A percentile compares a stretch with the other conserved stretches of the same genome.
These are phyloP conservation scores for Podosphaera fusca DNA, from an alignment of 2,329 filamentous ascomycete species.

Conservation along the genomic window DNA sequence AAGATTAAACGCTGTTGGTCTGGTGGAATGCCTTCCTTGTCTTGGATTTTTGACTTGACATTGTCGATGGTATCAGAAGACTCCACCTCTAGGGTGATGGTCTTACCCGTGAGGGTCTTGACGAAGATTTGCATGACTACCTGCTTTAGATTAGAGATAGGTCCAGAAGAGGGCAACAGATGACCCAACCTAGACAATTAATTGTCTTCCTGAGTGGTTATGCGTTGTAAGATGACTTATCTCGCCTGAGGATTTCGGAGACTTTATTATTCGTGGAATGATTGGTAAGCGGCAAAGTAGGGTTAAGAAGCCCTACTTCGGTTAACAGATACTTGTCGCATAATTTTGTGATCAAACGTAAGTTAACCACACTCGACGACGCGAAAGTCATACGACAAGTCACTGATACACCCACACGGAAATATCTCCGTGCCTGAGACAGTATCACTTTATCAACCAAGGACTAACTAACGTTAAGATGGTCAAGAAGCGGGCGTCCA, in stretches of 20 bases:
- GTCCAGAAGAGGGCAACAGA: no score
- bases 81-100: constrained; percentile 99
- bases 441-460: no score
- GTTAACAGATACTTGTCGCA: no score
- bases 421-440: no score
- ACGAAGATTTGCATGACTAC: constrained; percentile 38
- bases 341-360: no score
- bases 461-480: constrained; percentile 25
- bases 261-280: no score
- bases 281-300: background rate
- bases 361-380: no score
- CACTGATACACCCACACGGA: no score
- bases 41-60: constrained; percentile 96
- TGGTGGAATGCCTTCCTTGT: constrained; percentile 98
- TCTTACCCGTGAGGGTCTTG: constrained; percentile 93
- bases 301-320: background rate
- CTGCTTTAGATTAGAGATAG: background rate
- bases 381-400: no score
- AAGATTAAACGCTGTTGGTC: constrained; percentile 99
- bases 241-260: no score
- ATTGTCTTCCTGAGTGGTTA: constrained; percentile 16
- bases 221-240: background rate
- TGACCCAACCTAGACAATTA: constrained; percentile 14
- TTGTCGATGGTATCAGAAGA: constrained; percentile 91
- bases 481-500: constrained; percentile 52